A percentile compares a stretch with the other conserved stretches of the same genome.
These are phyloP conservation scores for Solidago caesia DNA, from an alignment of 129 eudicot species.

Conservation along the genomic window DNA sequence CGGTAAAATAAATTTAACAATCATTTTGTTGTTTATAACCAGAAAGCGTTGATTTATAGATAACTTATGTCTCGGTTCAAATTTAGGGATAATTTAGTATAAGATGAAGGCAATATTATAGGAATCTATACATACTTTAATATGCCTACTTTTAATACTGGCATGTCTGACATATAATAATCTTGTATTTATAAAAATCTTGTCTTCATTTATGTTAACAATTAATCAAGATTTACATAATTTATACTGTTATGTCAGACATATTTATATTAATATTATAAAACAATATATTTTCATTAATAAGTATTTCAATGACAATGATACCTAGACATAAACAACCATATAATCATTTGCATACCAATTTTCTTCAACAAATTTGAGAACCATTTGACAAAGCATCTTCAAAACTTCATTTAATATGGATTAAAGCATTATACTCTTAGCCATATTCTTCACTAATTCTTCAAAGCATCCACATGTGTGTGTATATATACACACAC, in stretches of 20 bases:
- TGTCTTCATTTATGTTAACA: too few relatives aligned
- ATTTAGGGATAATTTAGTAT: not conserved
- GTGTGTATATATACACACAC: not conserved
- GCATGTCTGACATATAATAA: not conserved
- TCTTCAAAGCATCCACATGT: not conserved
- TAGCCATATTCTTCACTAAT: not conserved
- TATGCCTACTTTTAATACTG: not conserved
- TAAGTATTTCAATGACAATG: not conserved
- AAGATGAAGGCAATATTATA: not conserved
- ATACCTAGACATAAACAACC: not conserved
- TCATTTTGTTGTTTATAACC: too few relatives aligned
- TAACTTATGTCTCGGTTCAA: not conserved
- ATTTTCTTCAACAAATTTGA: too few relatives aligned
- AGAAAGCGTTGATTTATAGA: too few relatives aligned
- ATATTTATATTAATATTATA: not conserved
- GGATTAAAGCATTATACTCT: not conserved
- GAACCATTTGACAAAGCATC: not conserved
- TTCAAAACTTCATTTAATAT: not conserved
- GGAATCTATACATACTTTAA: not conserved
- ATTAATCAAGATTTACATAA: not conserved
- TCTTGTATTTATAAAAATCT: too few relatives aligned
- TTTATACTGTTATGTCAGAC: too few relatives aligned
- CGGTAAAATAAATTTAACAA: too few relatives aligned
- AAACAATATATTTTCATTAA: not conserved
- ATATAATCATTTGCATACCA: slow-evolving; percentile 9